Conservation (phyloP, 768 basidiomycete species). For the Leccinum variicolor region DNA sequence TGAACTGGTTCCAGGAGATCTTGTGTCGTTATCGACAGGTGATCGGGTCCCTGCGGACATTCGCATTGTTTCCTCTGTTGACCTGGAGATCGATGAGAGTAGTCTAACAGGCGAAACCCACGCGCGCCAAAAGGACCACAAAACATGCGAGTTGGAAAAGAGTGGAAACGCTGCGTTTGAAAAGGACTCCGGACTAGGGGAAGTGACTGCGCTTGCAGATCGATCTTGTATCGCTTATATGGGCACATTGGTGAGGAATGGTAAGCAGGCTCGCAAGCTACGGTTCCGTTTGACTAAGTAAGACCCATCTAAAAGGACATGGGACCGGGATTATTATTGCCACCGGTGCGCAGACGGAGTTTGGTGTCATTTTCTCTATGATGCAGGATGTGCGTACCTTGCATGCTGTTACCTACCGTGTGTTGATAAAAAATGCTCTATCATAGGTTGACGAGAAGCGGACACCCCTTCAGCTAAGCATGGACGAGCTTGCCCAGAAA, state of each 20-base stretch:
- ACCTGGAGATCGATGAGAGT: conserved; percentile 93
- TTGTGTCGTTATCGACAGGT: conserved; percentile 85
- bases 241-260: conserved; percentile 92
- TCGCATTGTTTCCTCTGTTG: conserved; percentile 74
- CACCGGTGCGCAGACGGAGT: conserved; percentile 83
- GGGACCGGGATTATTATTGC: conserved; percentile 87
- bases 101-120: conserved; percentile 92
- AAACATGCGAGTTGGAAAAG: conserved; percentile 49
- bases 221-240: conserved; percentile 88
- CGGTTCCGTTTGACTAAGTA: conserved; percentile 2
- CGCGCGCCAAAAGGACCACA: conserved; percentile 64
- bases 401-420: not conserved
- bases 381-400: conserved; percentile 80
- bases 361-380: conserved; percentile 96
- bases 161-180: conserved; percentile 9
- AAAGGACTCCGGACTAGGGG: conserved; percentile 34
- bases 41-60: conserved; percentile 95
- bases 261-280: conserved; percentile 35
- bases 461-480: conserved; percentile 87
- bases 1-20: conserved; percentile 93
- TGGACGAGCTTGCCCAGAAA: conserved; percentile 96
- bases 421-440: not conserved
- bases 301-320: conserved; percentile 46
- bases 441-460: conserved; percentile 75
- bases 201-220: conserved; percentile 67